Base-by-base conservation (phyloP, 2,329 filamentous ascomycete genomes). In the Exophiala lecanii-corni region DNA sequence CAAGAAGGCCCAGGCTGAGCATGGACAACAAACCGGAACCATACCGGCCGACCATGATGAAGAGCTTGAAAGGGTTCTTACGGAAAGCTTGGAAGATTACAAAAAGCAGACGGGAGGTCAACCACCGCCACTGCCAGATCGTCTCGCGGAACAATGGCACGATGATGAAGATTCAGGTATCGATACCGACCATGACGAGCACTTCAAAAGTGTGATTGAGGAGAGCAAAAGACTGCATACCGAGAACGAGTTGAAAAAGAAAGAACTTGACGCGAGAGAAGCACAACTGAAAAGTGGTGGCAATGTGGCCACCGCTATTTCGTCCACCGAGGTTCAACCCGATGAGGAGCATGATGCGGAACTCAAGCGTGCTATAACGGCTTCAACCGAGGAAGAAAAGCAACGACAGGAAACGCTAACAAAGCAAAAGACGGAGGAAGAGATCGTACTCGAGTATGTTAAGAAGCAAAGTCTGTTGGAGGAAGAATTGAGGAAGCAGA, bases 391-490 rank as follows among this genome's bases (percentile, higher is more conserved):
- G 5, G 67, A 64, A 9, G 71, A 75, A 17, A 61, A 63, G 32
- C 64, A 67, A 3, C 63, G 69, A 25, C 60, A 62, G 36, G 64
- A 60, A 26, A 61, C 67, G 41, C 41, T 50, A 37, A 51, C 45
- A 49, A 58, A 46, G 47, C 58, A 58, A 41, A 71, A 64, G 57
- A 76, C 72, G 0, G 84, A 89, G 57, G 84, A 89, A 59, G 78
- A 87, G 43, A 79, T 84, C 45, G 77, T 89, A 6, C 62, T 89
- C 59, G 83, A 88, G 56, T 88, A 86, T 61, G 74, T 88, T 30
- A 85, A 83, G 71, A 84, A 81, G 67, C 83, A 89, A 67, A 88
- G 83, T 60, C 59, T 87, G 31, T 72, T 76, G 1, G 86, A 91
- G 63, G 81, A 81, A 52, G 72, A 81, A 59, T 64, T 70, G 52